phyloP scores from a whole-genome alignment of 2,329 filamentous ascomycete species.

The Fusarium agapanthi region DNA sequence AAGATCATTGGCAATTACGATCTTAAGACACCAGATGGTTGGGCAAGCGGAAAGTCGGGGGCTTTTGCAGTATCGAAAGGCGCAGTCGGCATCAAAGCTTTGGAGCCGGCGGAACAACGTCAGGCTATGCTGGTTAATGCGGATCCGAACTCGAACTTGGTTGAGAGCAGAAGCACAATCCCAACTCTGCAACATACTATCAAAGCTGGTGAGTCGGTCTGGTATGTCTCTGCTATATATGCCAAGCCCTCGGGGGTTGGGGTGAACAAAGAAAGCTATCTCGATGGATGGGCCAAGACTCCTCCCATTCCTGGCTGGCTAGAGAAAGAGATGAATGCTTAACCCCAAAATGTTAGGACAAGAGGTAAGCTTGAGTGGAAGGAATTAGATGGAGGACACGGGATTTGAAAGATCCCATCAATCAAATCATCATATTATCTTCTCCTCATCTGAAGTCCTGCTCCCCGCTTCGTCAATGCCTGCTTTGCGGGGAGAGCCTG shows the following conservation, averaged over 20 bases:
- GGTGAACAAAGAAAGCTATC: conserved; percentile 61
- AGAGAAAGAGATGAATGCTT: conserved; percentile 55
- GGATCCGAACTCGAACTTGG: conserved; percentile 81
- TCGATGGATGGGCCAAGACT: conserved; percentile 67
- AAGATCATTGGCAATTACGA: conserved; percentile 70
- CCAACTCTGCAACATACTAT: conserved; percentile 74
- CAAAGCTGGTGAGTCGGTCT: conserved; percentile 63
- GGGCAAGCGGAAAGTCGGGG: conserved; percentile 59
- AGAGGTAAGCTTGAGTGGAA: conserved; percentile 11
- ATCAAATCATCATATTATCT: conserved; percentile 27
- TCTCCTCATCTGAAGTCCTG: conserved; percentile 27
- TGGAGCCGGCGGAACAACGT: conserved; percentile 59
- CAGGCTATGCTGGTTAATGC: conserved; percentile 74
- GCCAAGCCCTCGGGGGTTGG: conserved; percentile 68
- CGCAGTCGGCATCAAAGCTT: conserved; percentile 65
- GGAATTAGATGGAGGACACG: conserved; percentile 12
- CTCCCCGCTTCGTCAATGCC: conserved; percentile 13
- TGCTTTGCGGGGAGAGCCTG: conserved; percentile 26
- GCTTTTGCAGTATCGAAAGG: conserved; percentile 66
- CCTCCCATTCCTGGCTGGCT: conserved; percentile 71
- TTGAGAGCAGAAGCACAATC: conserved; percentile 76
- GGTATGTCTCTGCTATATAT: conserved; percentile 77
- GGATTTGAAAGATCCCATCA: conserved; percentile 38
- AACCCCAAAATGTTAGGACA: conserved; percentile 25
- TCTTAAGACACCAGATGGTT: conserved; percentile 61